Percentiles rank a stretch among this genome's conserved stretches.
These are phyloP conservation scores for Glonium stellatum DNA, from an alignment of 495 filamentous ascomycete genomes.

Conservation along the genomic window DNA sequence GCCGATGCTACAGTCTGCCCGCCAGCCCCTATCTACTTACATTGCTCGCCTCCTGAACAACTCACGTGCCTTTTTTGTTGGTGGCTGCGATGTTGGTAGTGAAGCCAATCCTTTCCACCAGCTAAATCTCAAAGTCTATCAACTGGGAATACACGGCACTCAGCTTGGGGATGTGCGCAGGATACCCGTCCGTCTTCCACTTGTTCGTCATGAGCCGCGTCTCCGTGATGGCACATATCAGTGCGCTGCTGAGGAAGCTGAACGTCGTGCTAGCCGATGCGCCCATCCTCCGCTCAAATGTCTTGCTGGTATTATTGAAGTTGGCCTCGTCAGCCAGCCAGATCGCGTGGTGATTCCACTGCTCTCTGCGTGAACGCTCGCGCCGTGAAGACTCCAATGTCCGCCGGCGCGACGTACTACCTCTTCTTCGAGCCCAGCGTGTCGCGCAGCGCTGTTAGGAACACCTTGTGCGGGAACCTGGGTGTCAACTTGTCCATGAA, in stretches of 20 bases:
- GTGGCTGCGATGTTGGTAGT: too few species aligned
- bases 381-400: conserved; percentile 58
- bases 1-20: too few species aligned
- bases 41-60: too few species aligned
- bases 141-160: conserved; percentile 40
- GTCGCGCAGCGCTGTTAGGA: conserved; percentile 46
- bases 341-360: conserved; percentile 41
- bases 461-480: conserved; percentile 51
- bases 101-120: conserved; percentile 46
- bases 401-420: conserved; percentile 48
- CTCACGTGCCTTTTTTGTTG: too few species aligned
- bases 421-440: conserved; percentile 43
- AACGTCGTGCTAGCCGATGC: conserved; percentile 32
- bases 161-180: conserved; percentile 47
- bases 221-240: conserved; percentile 44
- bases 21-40: too few species aligned
- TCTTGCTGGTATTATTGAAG: conserved; percentile 39
- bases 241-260: conserved; percentile 21
- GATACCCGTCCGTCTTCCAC: conserved; percentile 53
- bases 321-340: conserved; percentile 52
- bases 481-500: conserved; percentile 60
- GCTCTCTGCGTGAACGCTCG: conserved; percentile 46
- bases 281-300: conserved; percentile 41
- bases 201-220: conserved; percentile 53
- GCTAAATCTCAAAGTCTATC: conserved; percentile 53